These are phyloP conservation scores for Exophiala oligosperma DNA, from an alignment of 2,329 filamentous ascomycete species.

Conservation along the genomic window DNA sequence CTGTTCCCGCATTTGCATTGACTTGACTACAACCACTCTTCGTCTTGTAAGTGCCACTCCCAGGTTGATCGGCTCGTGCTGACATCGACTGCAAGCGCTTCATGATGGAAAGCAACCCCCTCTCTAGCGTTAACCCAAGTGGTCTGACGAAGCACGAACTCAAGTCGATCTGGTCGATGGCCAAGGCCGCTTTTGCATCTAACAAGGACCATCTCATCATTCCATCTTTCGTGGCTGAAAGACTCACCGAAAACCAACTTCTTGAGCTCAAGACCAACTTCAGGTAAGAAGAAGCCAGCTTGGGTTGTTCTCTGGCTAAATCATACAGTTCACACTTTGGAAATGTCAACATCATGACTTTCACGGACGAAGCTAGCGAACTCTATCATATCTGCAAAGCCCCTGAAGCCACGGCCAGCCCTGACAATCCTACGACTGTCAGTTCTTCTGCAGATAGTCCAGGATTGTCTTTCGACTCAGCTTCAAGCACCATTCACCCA, in stretches of 20 bases:
- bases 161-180: constrained; percentile 36
- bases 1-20: no score
- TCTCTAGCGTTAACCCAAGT: neutral
- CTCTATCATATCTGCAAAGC: no score
- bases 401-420: no score
- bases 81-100: neutral
- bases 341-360: constrained; percentile 31
- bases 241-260: constrained; percentile 34
- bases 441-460: no score
- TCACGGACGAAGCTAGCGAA: constrained; percentile 33
- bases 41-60: no score
- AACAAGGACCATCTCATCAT: constrained; percentile 37
- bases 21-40: no score
- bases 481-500: no score
- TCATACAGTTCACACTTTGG: constrained; percentile 29
- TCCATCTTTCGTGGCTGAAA: constrained; percentile 33
- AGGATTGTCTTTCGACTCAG: no score
- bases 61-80: neutral
- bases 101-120: constrained; percentile 4
- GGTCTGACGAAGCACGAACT: constrained; percentile 10
- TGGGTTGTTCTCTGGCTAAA: constrained; percentile 12
- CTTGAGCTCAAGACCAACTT: constrained; percentile 35
- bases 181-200: constrained; percentile 31
- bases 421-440: no score
- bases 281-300: constrained; percentile 28